A percentile compares a stretch with the other conserved stretches of the same genome.
Evolutionary conservation across 495 filamentous ascomycete species (phyloP).

Genomic region (Emericellopsis terricola): DNA sequence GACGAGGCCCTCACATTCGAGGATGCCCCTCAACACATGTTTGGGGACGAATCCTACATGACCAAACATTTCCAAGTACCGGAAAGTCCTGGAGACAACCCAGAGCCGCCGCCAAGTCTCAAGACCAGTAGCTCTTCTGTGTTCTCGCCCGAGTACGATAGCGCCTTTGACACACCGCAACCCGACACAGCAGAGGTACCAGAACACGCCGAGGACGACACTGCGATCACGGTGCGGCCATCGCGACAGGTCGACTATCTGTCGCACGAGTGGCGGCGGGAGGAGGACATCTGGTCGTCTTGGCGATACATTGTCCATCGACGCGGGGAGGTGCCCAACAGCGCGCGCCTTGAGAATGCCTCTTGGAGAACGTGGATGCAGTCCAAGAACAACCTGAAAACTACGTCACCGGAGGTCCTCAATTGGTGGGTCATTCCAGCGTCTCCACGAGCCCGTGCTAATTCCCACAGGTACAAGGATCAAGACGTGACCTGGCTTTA

Average conservation of each 20-base stretch:
- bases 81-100: slow-evolving; percentile 16
- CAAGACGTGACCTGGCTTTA: slow-evolving; percentile 97
- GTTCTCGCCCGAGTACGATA: slow-evolving; percentile 25
- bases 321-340: slow-evolving; percentile 59
- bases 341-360: slow-evolving; percentile 78
- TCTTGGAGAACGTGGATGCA: slow-evolving; percentile 99
- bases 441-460: background rate
- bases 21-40: too few relatives aligned
- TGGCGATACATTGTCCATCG: slow-evolving; percentile 83
- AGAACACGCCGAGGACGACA: slow-evolving; percentile 63
- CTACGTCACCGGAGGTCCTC: slow-evolving; percentile 70
- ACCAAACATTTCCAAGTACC: too few relatives aligned
- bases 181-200: slow-evolving; percentile 23
- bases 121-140: slow-evolving; percentile 21
- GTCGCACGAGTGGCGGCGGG: slow-evolving; percentile 84
- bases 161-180: slow-evolving; percentile 24
- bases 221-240: slow-evolving; percentile 55
- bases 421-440: slow-evolving; percentile 59
- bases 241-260: slow-evolving; percentile 92
- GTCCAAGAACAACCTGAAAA: slow-evolving; percentile 64
- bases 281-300: slow-evolving; percentile 96
- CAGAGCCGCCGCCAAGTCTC: slow-evolving; percentile 30
- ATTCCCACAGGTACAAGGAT: slow-evolving; percentile 65
- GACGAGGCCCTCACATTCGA: too few relatives aligned
- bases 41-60: too few relatives aligned